Evolutionary conservation across 108 stramenopile species (phyloP).

Genomic region (Craspedostauros australis): DNA sequence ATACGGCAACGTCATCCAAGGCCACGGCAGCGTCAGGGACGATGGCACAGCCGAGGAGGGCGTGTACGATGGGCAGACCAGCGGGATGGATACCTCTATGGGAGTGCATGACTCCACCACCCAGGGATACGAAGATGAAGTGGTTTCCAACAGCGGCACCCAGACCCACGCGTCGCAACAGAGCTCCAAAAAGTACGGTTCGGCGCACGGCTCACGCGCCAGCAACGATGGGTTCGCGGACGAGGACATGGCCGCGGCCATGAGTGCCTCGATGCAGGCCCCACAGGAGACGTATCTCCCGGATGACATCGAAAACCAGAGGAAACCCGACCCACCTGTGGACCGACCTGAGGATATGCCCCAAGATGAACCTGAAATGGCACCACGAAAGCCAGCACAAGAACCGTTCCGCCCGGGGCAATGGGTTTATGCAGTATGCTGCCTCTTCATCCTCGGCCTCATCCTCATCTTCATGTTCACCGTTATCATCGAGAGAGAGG

Average conservation of each 20-base stretch:
- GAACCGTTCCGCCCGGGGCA: slow-evolving; percentile 7
- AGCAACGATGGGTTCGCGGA: not conserved
- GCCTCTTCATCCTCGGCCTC: slow-evolving; percentile 2
- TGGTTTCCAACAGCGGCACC: not conserved
- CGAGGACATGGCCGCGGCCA: not conserved
- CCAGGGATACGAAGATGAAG: too few relatives aligned
- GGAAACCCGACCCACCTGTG: too few relatives aligned
- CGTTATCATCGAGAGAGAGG: slow-evolving; percentile 14
- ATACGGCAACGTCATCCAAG: slow-evolving; percentile 9
- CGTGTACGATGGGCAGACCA: not conserved
- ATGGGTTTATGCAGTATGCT: too few relatives aligned
- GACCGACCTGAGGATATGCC: not conserved
- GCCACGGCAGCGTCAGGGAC: slow-evolving; percentile 1
- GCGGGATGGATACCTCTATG: too few relatives aligned
- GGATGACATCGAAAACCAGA: slow-evolving; percentile 22
- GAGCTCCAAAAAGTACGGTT: not conserved
- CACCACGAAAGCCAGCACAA: slow-evolving; percentile 1
- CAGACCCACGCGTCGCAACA: not conserved
- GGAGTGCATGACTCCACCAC: too few relatives aligned
- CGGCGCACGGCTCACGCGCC: not conserved
- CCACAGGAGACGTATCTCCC: not conserved
- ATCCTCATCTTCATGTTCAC: slow-evolving; percentile 16
- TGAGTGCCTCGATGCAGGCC: not conserved
- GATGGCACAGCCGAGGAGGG: not conserved
- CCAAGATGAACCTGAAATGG: slow-evolving; percentile 10